Base-by-base conservation (phyloP, 768 basidiomycete species). In the Trametes elegans region DNA sequence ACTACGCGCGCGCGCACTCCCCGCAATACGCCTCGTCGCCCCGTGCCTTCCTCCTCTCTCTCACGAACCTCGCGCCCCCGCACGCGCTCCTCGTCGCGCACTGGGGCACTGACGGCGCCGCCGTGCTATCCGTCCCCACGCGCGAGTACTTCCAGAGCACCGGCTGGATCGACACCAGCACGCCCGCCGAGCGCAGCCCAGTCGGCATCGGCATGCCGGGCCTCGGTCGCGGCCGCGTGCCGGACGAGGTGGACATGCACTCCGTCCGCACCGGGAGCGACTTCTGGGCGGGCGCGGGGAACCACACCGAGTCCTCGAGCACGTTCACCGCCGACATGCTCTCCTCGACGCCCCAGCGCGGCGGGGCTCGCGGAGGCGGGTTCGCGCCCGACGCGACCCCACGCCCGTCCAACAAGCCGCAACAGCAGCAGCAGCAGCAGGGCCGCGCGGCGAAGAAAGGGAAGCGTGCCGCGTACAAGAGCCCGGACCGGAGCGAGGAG, bases 141-240 rank as follows among this genome's bases (percentile, higher is more conserved):
- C 80, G 80, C 60, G 91, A 93, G 62, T 93, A 93, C 68, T 89
- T 91, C 66, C 91, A 93, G 60, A 85, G 84, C 60, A 90, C 88
- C 0, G 84, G 86, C 1, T 93, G 90, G 89, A 81, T 86, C 3
- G 84, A 84, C 54, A 44, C 59, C 35, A 24, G 42, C 6, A 53
- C 71, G 1, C 63, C 69, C 29, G 48, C 38, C 56, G 64, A 47
- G 60, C 59, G 16, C 44, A 50, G 49, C 39, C 26, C 61, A 5
- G 28, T 45, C 35, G 42, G 44, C 24, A 16, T 40, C 9, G 42
- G 52, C 9, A 14, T n/a, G 29, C 32, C 44, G 8, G 19, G 31
- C 6, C 21, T 24, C 29, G 14, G 34, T 9, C 6, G 26, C 35
- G 14, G 24, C 23, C 13, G 55, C n/a, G 31, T 8, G 19, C 8